Base-by-base conservation (phyloP, 2,329 filamentous ascomycete genomes). In the Fusarium stilboides region DNA sequence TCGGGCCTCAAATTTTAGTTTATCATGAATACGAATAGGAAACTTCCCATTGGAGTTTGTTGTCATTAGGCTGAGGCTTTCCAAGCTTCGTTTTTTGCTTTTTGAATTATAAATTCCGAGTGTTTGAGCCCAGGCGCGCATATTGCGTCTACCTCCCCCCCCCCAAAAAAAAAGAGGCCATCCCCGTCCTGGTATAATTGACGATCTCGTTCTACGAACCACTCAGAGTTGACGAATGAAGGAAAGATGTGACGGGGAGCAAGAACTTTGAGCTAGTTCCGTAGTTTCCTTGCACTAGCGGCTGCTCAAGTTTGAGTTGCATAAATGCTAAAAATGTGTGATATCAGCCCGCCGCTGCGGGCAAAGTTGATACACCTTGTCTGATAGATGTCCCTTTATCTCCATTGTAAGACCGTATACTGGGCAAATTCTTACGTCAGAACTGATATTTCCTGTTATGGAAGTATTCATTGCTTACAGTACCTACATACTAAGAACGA, bases 281-380 rank as follows among this genome's bases (percentile, higher is more conserved):
- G 28, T 24, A 37, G 15, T 42, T 13, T 26, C 20, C 40, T 52
- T 65, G 43, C n/a, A 39, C 54, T 66, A 66, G 62, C 55, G 62
- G 61, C 60, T 51, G 65, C 65, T 69, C 54, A 69, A 33, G 60
- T 46, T 68, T 69, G 65, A 62, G 60, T 26, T 65, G 46, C 36
- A 31, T 45, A 56, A 55, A 52, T 46, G 24, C 43, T 47, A 62
- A 31, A 42, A 24, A 33, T 24, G 43, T 44, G 42, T 36, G 20
- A 65, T 62, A 62, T 57, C 65, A 69, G 51, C 61, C 60, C 59
- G 59, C 62, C 36, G 49, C 31, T 62, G 57, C 60, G 60, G 60
- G 60, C 60, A 36, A 37, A 62, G 20, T 24, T 49, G 49, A 47
- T 54, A 57, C 39, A 6, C 24, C 39, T 33, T 43, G 28, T 53